Evolutionary conservation across 1,139 yeast genomes (phyloP), one percentile per base, ranked within the genome.

Genomic region (Ogataea hybrid): DNA sequence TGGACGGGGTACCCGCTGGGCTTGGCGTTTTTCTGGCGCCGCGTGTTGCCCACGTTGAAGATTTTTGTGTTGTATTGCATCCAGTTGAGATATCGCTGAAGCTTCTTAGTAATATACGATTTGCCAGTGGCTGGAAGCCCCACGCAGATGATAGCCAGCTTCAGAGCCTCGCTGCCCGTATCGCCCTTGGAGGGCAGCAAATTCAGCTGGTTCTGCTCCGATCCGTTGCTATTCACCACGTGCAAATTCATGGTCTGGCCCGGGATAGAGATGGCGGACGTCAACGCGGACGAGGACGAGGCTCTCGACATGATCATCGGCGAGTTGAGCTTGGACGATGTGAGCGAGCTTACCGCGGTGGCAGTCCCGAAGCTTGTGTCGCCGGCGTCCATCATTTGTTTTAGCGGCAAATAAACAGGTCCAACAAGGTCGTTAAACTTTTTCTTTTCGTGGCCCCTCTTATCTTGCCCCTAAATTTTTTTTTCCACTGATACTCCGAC

Each of bases 31-130:
- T 78, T 81, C 54, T 79, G 79, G 56, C 97, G 75, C 60, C 97
- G 74, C 1, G 97, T 90, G 60, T 90, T 90, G 9, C 97, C 97
- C 25, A 90, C 97, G 59, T 92, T 92, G 69, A 92, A 92, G 14
- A 90, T 95, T 46, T 85, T 73, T 49, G 95, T 83, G 54, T 84
- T 88, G 60, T 89, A 95, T 66, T 89, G 95, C 48, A 87, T 78
- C 95, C 96, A 89, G 65, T 90, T 89, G 58, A 90, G 69, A 60
- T 85, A 89, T 46, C 96, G 68, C 12, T 94, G 83, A 38, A 89
- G 71, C 58, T 89, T 90, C 62, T 88, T 90, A 39, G 97, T 89
- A 53, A 89, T 87, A 62, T 89, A 90, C 9, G 54, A 50, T 37
- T 51, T 51, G 27, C 97, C 97, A 40, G 96, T 72, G 0, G 96